A percentile compares a stretch with the other conserved stretches of the same genome.
Conservation (phyloP, 1,139 yeast genomes). For the Kurtzmaniella quercitrusa region DNA sequence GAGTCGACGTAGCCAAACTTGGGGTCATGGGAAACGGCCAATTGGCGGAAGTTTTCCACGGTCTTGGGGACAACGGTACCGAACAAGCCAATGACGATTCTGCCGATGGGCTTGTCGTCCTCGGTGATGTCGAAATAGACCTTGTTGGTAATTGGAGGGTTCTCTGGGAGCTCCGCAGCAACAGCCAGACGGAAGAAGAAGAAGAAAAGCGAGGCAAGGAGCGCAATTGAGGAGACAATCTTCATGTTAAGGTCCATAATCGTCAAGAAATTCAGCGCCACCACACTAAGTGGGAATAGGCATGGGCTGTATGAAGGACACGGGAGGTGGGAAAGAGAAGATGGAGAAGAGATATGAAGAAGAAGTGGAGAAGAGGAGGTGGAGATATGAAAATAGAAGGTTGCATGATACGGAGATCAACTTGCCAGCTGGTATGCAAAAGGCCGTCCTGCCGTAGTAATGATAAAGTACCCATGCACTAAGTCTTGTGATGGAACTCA, state of each 20-base stretch:
- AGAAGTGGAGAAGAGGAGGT: too few relatives aligned
- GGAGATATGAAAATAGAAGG: too few relatives aligned
- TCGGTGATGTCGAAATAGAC: constrained; percentile 85
- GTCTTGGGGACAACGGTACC: constrained; percentile 64
- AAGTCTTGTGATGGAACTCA: too few relatives aligned
- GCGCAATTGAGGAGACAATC: constrained; percentile 18
- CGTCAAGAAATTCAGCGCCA: background rate
- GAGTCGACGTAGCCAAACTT: constrained; percentile 47
- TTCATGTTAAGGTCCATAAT: constrained; percentile 18
- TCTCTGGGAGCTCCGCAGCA: constrained; percentile 30
- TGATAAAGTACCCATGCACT: too few relatives aligned
- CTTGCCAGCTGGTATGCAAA: too few relatives aligned
- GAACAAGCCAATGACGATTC: constrained; percentile 63
- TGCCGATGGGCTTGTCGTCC: constrained; percentile 70
- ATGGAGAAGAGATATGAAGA: background rate
- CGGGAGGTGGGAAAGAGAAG: background rate
- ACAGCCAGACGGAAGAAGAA: constrained; percentile 16
- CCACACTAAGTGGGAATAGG: background rate
- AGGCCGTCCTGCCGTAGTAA: too few relatives aligned
- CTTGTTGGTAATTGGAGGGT: constrained; percentile 63
- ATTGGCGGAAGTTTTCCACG: constrained; percentile 53
- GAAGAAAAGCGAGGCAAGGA: constrained; percentile 19
- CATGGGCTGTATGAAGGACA: background rate
- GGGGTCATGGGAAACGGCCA: constrained; percentile 59
- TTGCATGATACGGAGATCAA: too few relatives aligned